Evolutionary conservation across 176 grass and related monocot genomes (phyloP).

Genomic region (Oryza nivara): DNA sequence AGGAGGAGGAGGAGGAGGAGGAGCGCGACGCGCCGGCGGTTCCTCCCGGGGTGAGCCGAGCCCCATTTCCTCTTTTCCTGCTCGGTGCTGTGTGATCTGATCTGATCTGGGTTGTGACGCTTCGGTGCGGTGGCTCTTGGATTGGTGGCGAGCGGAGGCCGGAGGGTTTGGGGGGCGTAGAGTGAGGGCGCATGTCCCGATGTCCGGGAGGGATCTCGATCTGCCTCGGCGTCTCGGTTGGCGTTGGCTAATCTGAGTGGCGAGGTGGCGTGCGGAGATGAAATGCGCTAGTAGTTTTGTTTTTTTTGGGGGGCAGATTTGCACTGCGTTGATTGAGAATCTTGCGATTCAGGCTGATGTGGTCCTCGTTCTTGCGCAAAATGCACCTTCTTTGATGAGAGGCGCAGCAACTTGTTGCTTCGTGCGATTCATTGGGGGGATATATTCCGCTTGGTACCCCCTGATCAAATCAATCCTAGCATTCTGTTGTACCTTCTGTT

Average conservation of each 20-base stretch:
- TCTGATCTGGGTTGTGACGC: background rate
- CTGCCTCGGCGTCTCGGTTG: background rate
- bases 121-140: conserved; percentile 14
- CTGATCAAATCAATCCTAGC: background rate
- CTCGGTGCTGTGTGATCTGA: conserved; percentile 1
- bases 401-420: background rate
- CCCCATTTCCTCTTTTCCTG: background rate
- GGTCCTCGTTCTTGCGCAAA: background rate
- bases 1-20: too few species aligned
- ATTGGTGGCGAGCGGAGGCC: background rate
- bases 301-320: background rate
- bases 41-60: conserved; percentile 38
- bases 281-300: background rate
- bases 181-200: background rate
- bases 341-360: conserved; percentile 1
- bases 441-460: background rate
- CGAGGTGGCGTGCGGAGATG: background rate
- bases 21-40: conserved; percentile 40
- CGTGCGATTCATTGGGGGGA: too few species aligned
- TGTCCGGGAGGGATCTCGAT: conserved; percentile 1
- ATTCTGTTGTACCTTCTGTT: background rate
- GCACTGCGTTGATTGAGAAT: too few species aligned
- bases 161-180: background rate
- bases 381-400: background rate
- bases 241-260: background rate